Evolutionary conservation across 169 alveolate genomes (phyloP), one percentile per base, ranked within the genome.

Genomic region (Cryptosporidium meleagridis): DNA sequence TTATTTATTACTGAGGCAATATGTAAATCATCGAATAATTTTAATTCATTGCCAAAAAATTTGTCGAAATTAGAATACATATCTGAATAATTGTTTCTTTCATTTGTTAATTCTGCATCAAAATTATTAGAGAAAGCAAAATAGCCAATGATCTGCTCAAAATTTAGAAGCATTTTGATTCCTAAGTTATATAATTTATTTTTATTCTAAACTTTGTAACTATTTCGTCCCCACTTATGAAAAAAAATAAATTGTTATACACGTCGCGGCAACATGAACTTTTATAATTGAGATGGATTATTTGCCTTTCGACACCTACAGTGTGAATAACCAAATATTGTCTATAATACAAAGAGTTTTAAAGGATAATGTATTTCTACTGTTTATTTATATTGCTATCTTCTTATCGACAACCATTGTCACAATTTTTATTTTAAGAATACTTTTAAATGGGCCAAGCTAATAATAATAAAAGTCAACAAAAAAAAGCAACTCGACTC

Each of bases 111-210:
- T 10, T 41, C 69, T 16, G 45, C 9, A 41, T 80, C 80, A 39
- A 80, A 62, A 44, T 39, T 3, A 16, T 44, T 51, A 4, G 39
- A 7, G 39, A 73, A 45, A 26, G n/a, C n/a, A 65, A 80, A 80
- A 65, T 80, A 65, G 23, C 89, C 89, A 29, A 80, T n/a, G 65
- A 80, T 35, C 29, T 62, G 80, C 62, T 80, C 89, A 16, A 59
- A 31, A 62, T 39, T 44, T 44, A 67, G 29, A 62, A 62, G 33
- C 89, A 80, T 80, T 5, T 75, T 23, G 14, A 10, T 18, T 26
- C n/a, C 31, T 21, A 3, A 10, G 26, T 35, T 23, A 10, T 29
- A 65, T 31, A 65, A 37, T 31, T 29, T 18, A 18, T 37, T 65
- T 35, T 23, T 31, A 33, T 31, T 65, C 33, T 65, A 23, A 48